Percentiles rank a stretch among this genome's conserved stretches.
Evolutionary conservation across 495 filamentous ascomycete species (phyloP).

Genomic region (Echria macrotheca): DNA sequence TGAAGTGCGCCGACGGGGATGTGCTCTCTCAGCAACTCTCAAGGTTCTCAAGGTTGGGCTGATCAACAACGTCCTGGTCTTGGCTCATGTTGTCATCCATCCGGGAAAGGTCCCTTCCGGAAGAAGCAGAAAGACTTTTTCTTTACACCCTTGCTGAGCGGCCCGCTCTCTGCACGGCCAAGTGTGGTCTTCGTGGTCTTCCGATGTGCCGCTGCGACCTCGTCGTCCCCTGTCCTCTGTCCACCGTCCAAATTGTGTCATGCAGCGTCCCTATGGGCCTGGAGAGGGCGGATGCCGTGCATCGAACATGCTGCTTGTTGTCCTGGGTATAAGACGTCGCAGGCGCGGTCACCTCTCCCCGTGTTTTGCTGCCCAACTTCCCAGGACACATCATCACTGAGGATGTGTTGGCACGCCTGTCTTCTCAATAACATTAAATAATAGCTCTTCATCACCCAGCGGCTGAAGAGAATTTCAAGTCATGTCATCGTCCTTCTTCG

Average conservation of each 20-base stretch:
- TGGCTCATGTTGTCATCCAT: too few relatives aligned
- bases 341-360: conserved; percentile 9
- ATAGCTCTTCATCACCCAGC: conserved; percentile 6
- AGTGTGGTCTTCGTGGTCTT: conserved; percentile 10
- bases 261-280: conserved; percentile 17
- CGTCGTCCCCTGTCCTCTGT: conserved; percentile 14
- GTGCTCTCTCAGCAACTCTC: too few relatives aligned
- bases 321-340: conserved; percentile 18
- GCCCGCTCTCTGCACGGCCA: conserved; percentile 12
- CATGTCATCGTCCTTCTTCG: conserved; percentile 10
- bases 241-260: conserved; percentile 22
- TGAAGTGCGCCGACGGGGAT: too few relatives aligned
- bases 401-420: conserved; percentile 23
- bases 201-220: conserved; percentile 18
- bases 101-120: background rate
- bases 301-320: conserved; percentile 6
- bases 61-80: too few relatives aligned
- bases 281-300: conserved; percentile 16
- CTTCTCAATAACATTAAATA: conserved; percentile 12
- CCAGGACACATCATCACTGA: too few relatives aligned
- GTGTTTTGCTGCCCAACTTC: conserved; percentile 33
- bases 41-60: too few relatives aligned
- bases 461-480: conserved; percentile 11
- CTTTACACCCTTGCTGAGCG: conserved; percentile 19
- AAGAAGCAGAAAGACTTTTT: conserved; percentile 11